phyloP scores from a whole-genome alignment of 2,329 filamentous ascomycete species.

The Penicillium sp. region DNA sequence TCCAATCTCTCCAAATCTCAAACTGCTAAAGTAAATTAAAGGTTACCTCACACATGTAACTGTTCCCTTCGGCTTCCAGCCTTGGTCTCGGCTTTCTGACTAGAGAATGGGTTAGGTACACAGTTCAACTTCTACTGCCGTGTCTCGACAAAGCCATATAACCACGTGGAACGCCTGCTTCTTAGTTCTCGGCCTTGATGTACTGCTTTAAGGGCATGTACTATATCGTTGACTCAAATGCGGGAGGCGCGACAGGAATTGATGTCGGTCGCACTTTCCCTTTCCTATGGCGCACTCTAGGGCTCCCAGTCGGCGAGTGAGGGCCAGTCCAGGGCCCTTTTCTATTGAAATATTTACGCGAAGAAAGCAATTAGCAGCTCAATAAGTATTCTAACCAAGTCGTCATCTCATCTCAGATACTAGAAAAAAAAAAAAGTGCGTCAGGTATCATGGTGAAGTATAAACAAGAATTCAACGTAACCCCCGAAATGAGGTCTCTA shows the following conservation, averaged over 20 bases:
- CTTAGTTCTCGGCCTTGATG: too few species aligned
- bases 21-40: background rate
- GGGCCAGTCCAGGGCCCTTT: background rate
- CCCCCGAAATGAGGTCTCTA: background rate
- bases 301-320: background rate
- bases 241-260: background rate
- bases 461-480: background rate
- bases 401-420: background rate
- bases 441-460: constrained; percentile 14
- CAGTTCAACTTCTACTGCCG: too few species aligned
- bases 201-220: too few species aligned
- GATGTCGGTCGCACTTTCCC: background rate
- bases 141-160: too few species aligned
- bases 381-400: background rate
- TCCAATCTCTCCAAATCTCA: background rate
- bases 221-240: background rate
- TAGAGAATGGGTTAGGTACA: too few species aligned
- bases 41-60: too few species aligned
- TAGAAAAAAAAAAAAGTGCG: background rate
- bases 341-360: background rate
- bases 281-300: background rate
- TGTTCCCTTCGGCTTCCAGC: too few species aligned
- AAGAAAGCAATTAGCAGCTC: background rate
- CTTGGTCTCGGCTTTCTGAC: too few species aligned
- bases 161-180: too few species aligned